Evolutionary conservation across 1,284 basidiomycete genomes (phyloP).

Genomic region (Ceratobasidium sp.): DNA sequence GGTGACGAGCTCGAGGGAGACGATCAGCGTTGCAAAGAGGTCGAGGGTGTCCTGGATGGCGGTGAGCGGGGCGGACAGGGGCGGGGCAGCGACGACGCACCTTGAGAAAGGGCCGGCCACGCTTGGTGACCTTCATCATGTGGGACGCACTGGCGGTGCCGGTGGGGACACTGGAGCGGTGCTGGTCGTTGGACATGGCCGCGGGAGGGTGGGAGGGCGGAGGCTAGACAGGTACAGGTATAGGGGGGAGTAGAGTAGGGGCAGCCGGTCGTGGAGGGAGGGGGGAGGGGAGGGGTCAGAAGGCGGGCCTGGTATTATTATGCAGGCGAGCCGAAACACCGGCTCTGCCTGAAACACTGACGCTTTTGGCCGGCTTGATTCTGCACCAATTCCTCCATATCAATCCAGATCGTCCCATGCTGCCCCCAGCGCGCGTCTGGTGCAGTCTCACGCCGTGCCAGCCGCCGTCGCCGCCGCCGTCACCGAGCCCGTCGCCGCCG

Average conservation of each 20-base stretch:
- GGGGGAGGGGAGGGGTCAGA: conserved; percentile 39
- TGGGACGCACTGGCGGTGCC: conserved; percentile 76
- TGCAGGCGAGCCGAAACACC: conserved; percentile 33
- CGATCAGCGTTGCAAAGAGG: conserved; percentile 95
- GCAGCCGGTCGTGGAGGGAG: conserved; percentile 27
- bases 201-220: conserved; percentile 52
- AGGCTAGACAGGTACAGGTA: conserved; percentile 13
- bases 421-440: background rate
- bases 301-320: conserved; percentile 30
- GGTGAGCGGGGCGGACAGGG: background rate
- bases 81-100: conserved; percentile 57
- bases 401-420: conserved; percentile 27
- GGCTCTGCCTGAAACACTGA: conserved; percentile 22
- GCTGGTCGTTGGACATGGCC: conserved; percentile 42
- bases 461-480: too few relatives aligned
- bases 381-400: conserved; percentile 17
- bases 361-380: conserved; percentile 18
- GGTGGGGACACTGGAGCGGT: conserved; percentile 47
- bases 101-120: conserved; percentile 93
- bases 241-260: conserved; percentile 39
- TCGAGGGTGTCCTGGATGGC: conserved; percentile 90
- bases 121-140: conserved; percentile 97
- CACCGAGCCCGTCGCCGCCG: too few relatives aligned
- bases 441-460: too few relatives aligned
- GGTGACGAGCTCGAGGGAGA: conserved; percentile 87